These are phyloP conservation scores for Rhodamnia argentea DNA, from an alignment of 345 rosid species.

Conservation along the genomic window DNA sequence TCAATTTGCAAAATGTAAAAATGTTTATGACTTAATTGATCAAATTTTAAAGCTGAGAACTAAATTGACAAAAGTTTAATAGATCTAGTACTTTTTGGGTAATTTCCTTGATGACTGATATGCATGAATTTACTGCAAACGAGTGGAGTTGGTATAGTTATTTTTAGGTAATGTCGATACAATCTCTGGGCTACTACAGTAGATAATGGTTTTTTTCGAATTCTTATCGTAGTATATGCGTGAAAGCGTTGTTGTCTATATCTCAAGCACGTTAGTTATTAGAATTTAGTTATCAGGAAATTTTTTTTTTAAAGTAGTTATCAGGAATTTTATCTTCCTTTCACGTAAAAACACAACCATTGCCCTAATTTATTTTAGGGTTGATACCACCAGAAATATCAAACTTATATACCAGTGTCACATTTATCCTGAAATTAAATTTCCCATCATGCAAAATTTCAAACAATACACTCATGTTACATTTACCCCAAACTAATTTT, in stretches of 20 bases:
- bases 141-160: neutral
- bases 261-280: neutral
- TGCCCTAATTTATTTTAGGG: neutral
- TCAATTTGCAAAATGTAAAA: too few species aligned
- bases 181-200: neutral
- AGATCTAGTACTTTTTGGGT: too few species aligned
- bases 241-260: neutral
- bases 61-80: too few species aligned
- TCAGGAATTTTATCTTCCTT: too few species aligned
- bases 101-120: neutral
- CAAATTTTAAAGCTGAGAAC: too few species aligned
- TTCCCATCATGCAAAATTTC: neutral
- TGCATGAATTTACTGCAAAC: neutral
- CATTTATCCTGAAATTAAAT: neutral
- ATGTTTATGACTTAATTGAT: too few species aligned
- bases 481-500: neutral
- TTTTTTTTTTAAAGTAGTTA: too few species aligned
- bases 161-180: neutral
- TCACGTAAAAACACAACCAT: neutral
- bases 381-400: neutral
- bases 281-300: neutral
- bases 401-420: neutral
- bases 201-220: neutral
- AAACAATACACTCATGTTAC: neutral
- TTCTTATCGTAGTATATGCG: neutral